These are phyloP conservation scores for Herpotrichia juniperi DNA, from an alignment of 2,329 filamentous ascomycete species.

Conservation along the genomic window DNA sequence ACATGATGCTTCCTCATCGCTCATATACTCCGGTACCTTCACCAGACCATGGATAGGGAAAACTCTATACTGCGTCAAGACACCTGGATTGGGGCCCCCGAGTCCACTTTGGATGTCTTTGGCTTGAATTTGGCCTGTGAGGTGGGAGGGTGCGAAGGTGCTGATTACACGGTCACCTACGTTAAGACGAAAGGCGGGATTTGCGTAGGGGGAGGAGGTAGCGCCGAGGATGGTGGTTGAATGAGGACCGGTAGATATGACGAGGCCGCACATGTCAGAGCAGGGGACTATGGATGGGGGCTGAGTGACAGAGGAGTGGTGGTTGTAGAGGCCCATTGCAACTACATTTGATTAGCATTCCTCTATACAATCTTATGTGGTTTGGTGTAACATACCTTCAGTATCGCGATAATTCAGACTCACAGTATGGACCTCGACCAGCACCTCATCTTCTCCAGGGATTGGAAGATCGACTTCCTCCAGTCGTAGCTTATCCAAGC, in stretches of 20 bases:
- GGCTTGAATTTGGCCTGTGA: slow-evolving; percentile 65
- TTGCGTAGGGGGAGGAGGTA: slow-evolving; percentile 51
- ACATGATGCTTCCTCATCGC: slow-evolving; percentile 64
- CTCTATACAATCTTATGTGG: not conserved
- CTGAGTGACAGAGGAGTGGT: slow-evolving; percentile 62
- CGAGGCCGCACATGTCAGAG: slow-evolving; percentile 72
- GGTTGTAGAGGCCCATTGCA: slow-evolving; percentile 68
- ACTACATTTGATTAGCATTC: slow-evolving; percentile 52
- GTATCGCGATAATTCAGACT: slow-evolving; percentile 62
- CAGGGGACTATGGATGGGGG: slow-evolving; percentile 63
- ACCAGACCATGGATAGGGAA: slow-evolving; percentile 65
- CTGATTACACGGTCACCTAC: slow-evolving; percentile 69
- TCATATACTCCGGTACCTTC: slow-evolving; percentile 61
- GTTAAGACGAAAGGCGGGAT: slow-evolving; percentile 37
- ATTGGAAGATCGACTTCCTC: slow-evolving; percentile 40
- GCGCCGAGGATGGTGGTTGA: slow-evolving; percentile 43
- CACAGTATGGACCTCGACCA: slow-evolving; percentile 59
- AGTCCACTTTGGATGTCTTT: slow-evolving; percentile 63
- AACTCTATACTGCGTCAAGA: slow-evolving; percentile 64
- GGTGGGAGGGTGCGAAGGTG: slow-evolving; percentile 64
- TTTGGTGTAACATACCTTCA: slow-evolving; percentile 38
- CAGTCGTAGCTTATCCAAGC: slow-evolving; percentile 48
- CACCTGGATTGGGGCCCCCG: slow-evolving; percentile 65
- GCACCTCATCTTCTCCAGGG: slow-evolving; percentile 51
- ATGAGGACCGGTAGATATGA: slow-evolving; percentile 56